These are phyloP conservation scores for Colletotrichum camelliae DNA, from an alignment of 2,329 filamentous ascomycete species.

Conservation along the genomic window DNA sequence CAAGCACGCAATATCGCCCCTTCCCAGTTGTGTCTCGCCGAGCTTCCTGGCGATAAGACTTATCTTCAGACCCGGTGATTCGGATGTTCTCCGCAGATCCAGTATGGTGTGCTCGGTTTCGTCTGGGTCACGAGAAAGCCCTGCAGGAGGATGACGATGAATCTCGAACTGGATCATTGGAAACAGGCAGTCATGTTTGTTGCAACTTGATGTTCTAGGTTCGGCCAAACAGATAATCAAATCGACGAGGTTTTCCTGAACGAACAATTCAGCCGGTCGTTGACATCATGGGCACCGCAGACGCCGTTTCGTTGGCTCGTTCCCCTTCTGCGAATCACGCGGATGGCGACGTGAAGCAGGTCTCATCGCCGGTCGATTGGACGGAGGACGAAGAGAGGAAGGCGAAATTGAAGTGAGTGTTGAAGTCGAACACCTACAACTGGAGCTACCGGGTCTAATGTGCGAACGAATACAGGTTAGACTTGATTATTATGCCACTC, in stretches of 20 bases:
- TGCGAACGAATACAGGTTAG: slow-evolving; percentile 30
- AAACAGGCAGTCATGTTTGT: background rate
- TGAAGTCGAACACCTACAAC: background rate
- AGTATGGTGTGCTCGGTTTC: background rate
- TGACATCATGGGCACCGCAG: background rate
- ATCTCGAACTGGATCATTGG: background rate
- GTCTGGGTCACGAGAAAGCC: background rate
- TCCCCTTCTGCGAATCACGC: background rate
- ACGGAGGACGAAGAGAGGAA: slow-evolving; percentile 37
- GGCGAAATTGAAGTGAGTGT: slow-evolving; percentile 42
- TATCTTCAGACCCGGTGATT: background rate
- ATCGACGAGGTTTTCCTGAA: background rate
- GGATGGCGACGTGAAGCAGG: background rate
- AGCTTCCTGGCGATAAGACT: background rate
- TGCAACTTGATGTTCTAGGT: background rate
- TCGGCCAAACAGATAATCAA: background rate
- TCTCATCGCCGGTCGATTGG: slow-evolving; percentile 33
- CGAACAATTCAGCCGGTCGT: background rate
- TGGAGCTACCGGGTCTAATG: background rate
- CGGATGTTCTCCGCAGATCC: background rate
- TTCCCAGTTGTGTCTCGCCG: background rate
- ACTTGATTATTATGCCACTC: slow-evolving; percentile 47
- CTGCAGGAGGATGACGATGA: background rate
- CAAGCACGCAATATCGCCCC: background rate
- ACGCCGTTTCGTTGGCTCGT: background rate